Evolutionary conservation across 768 basidiomycete species (phyloP).

Genomic region (Paxillus rubicundulus): DNA sequence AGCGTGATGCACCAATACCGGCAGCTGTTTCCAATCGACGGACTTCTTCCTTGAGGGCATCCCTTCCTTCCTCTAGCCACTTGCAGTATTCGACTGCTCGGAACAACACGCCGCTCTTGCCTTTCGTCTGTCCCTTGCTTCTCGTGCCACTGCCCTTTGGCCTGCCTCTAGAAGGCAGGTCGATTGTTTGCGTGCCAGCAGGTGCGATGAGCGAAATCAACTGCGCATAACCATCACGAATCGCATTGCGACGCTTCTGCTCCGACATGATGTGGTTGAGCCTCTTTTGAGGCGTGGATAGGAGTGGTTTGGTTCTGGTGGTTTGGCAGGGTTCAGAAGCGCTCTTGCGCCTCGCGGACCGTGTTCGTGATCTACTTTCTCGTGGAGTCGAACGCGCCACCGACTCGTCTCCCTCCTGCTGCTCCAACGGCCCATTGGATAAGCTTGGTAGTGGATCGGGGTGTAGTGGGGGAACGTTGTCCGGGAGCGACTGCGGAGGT

Average conservation of each 20-base stretch:
- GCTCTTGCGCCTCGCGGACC: slow-evolving; percentile 23
- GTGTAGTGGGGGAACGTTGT: not conserved
- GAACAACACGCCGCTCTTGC: slow-evolving; percentile 87
- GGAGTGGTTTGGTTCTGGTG: slow-evolving; percentile 55
- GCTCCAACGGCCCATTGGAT: slow-evolving; percentile 5
- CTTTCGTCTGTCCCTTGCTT: slow-evolving; percentile 70
- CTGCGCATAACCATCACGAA: slow-evolving; percentile 86
- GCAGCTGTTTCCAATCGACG: slow-evolving; percentile 64
- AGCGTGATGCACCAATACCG: slow-evolving; percentile 38
- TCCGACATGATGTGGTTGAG: slow-evolving; percentile 94
- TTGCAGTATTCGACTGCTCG: slow-evolving; percentile 82
- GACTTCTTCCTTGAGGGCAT: slow-evolving; percentile 69
- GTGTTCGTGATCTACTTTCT: slow-evolving; percentile 10
- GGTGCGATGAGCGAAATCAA: slow-evolving; percentile 79
- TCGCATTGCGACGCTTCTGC: slow-evolving; percentile 89
- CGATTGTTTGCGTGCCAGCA: slow-evolving; percentile 67
- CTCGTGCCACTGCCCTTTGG: slow-evolving; percentile 74
- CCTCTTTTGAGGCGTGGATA: slow-evolving; percentile 83
- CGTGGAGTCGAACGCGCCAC: slow-evolving; percentile 6
- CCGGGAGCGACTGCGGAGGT: not conserved
- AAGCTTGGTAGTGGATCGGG: slow-evolving; percentile 1
- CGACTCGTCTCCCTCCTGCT: slow-evolving; percentile 9
- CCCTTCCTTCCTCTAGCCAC: slow-evolving; percentile 83
- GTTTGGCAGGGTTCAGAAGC: slow-evolving; percentile 24
- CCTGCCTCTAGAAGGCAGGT: slow-evolving; percentile 73